Evolutionary conservation across 108 stramenopile genomes (phyloP).

Genomic region (Skeletonema potamos): DNA sequence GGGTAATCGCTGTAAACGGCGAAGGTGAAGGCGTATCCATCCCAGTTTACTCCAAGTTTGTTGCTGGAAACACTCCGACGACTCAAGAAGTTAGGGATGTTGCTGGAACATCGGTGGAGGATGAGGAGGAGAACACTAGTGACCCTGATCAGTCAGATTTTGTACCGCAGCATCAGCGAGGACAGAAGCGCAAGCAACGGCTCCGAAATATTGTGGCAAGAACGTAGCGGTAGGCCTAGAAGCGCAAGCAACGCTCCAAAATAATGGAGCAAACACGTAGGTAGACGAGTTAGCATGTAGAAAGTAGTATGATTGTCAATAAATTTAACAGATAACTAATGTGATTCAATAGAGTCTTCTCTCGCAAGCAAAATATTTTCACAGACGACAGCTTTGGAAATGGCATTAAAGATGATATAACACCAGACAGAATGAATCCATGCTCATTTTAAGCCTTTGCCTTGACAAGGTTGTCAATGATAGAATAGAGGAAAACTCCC

Average conservation of each 20-base stretch:
- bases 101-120: too few species aligned
- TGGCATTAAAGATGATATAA: not conserved
- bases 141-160: too few species aligned
- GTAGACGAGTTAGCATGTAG: not conserved
- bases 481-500: constrained; percentile 86
- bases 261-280: too few species aligned
- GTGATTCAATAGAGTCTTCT: not conserved
- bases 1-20: constrained; percentile 2
- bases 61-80: too few species aligned
- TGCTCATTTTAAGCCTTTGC: constrained; percentile 13
- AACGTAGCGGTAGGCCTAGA: too few species aligned
- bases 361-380: not conserved
- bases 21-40: not conserved
- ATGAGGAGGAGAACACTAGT: too few species aligned
- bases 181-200: too few species aligned
- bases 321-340: not conserved
- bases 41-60: not conserved
- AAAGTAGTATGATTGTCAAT: not conserved
- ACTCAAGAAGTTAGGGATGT: too few species aligned
- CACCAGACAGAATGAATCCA: not conserved
- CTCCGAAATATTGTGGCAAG: too few species aligned
- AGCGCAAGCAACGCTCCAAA: not conserved
- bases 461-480: constrained; percentile 75
- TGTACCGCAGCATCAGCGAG: too few species aligned
- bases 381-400: not conserved